Evolutionary conservation across 306 rosid species (phyloP), one percentile per base, ranked within the genome.

Genomic region (Trifolium fragiferum): DNA sequence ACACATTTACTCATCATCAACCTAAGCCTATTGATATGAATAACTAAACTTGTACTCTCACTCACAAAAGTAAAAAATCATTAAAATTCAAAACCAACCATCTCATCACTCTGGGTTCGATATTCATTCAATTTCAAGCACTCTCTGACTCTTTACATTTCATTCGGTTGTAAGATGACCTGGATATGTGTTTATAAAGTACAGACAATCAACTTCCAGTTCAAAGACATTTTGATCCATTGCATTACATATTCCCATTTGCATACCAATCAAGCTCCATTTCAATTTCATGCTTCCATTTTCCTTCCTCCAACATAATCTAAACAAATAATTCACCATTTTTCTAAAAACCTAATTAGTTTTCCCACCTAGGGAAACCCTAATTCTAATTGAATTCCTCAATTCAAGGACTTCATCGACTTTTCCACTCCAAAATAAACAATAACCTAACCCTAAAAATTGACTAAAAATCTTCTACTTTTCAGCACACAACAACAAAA

Each of bases 401-500:
- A 72, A 88, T 75, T 65, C 82, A 83, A 76, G 81, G 80, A 78
- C 82, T 82, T 73, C 65, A 83, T 70, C 76, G 80, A 80, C 82
- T 82, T 73, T 61, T 67, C 82, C 81, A 75, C 75, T 80, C 87
- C 81, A 74, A 78, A 60, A 79, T 37, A 41, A 76, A 53, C 68
- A 75, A 81, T 12, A 86, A 78, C 33, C 92, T 85, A 85, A 78
- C 71, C 84, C 89, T 86, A 82, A 85, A 74, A 77, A 77, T 71
- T 44, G 38, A 87, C 86, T 83, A 62, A 71, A 60, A 78, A 70
- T 80, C 68, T 58, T 75, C 84, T 78, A 77, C 83, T 79, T 80
- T 15, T 75, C 67, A 85, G 86, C 98, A 88, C 96, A 85, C 85
- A 77, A 70, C 77, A 69, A 70, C 73, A 73, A 79, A 60, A 84